phyloP scores from a whole-genome alignment of 2,329 filamentous ascomycete species.

The Hawksworthiomyces lignivorus region DNA sequence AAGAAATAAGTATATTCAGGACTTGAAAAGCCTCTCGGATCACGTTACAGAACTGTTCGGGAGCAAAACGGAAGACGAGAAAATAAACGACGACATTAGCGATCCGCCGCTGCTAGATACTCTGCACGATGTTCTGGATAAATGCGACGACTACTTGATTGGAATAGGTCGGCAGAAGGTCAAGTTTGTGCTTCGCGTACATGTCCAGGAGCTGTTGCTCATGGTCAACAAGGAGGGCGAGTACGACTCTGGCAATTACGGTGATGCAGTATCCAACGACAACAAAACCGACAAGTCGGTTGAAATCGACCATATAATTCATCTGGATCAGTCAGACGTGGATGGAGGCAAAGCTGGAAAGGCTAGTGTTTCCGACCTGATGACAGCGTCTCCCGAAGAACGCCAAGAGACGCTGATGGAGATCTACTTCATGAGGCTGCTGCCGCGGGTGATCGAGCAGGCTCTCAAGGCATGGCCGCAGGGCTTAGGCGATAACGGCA shows the following conservation, averaged over 20 bases:
- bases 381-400: slow-evolving; percentile 38
- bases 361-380: slow-evolving; percentile 35
- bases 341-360: slow-evolving; percentile 11
- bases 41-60: slow-evolving; percentile 10
- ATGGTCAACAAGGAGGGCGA: slow-evolving; percentile 35
- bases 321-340: too few species aligned
- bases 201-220: slow-evolving; percentile 39
- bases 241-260: slow-evolving; percentile 13
- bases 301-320: too few species aligned
- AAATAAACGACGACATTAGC: slow-evolving; percentile 16
- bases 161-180: slow-evolving; percentile 27
- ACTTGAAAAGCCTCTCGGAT: slow-evolving; percentile 7
- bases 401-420: slow-evolving; percentile 42
- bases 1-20: slow-evolving; percentile 2
- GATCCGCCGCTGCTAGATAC: slow-evolving; percentile 28
- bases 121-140: slow-evolving; percentile 32
- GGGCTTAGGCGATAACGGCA: not conserved
- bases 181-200: slow-evolving; percentile 37
- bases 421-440: slow-evolving; percentile 42
- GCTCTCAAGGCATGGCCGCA: slow-evolving; percentile 21
- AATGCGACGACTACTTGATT: slow-evolving; percentile 33
- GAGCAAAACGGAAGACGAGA: too few species aligned
- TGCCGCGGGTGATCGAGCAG: slow-evolving; percentile 29
- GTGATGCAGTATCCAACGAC: slow-evolving; percentile 9
- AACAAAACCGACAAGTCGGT: not conserved